Evolutionary conservation across 768 basidiomycete genomes (phyloP).

Genomic region (Rhizopogon rudus): DNA sequence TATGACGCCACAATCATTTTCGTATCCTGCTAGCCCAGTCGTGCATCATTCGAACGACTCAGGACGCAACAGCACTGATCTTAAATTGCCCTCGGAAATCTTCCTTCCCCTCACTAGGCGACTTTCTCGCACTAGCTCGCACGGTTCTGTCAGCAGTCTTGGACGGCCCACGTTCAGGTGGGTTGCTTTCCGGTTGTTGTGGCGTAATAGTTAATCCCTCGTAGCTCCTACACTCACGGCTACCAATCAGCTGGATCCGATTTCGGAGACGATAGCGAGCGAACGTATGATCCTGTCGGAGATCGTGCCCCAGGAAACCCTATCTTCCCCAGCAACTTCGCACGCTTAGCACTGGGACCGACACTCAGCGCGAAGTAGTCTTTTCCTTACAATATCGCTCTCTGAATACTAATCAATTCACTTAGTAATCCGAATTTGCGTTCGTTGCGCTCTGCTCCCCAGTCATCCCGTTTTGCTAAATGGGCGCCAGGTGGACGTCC

Average conservation of each 20-base stretch:
- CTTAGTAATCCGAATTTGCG: conserved; percentile 23
- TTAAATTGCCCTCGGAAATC: conserved; percentile 19
- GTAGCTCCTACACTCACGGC: conserved; percentile 9
- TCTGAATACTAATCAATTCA: neutral
- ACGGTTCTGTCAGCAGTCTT: conserved; percentile 21
- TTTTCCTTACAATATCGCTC: neutral
- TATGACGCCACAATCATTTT: conserved; percentile 21
- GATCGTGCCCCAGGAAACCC: conserved; percentile 72
- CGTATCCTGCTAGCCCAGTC: conserved; percentile 17
- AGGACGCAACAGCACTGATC: conserved; percentile 19
- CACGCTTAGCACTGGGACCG: conserved; percentile 58
- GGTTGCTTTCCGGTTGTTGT: neutral
- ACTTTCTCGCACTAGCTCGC: conserved; percentile 20
- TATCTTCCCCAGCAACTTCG: conserved; percentile 79
- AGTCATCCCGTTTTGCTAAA: conserved; percentile 14
- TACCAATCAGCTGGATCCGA: conserved; percentile 12
- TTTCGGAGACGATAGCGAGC: conserved; percentile 24
- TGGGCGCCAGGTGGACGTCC: conserved; percentile 26
- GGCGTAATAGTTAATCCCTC: neutral
- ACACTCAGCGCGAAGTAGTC: conserved; percentile 54
- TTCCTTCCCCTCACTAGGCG: conserved; percentile 15
- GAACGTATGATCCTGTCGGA: conserved; percentile 44
- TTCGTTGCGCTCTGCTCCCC: conserved; percentile 4
- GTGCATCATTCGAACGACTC: conserved; percentile 9
- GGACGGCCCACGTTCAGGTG: conserved; percentile 22